Evolutionary conservation across 257 asterid species (phyloP), one percentile per base, ranked within the genome.

Genomic region (Orobanche coerulescens): DNA sequence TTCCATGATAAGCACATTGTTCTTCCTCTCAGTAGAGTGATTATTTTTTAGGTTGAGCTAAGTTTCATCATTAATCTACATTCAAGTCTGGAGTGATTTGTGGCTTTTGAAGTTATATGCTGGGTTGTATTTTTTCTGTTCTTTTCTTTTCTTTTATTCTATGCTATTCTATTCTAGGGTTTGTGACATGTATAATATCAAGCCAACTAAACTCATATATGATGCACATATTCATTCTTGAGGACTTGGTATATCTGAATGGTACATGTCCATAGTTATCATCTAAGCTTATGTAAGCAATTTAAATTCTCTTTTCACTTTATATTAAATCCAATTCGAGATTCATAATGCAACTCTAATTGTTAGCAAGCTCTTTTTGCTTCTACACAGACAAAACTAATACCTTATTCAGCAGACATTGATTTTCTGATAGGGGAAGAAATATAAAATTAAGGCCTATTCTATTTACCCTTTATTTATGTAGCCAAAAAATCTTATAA

Each of bases 281-380:
- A 30, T 69, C n/a, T n/a, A n/a, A n/a, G n/a, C 39, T 59, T 51
- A 19, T 15, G 16, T 23, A 22, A 51, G 50, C 58, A 58, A 58
- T 58, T 50, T 20, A 59, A 52, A n/a, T n/a, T n/a, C n/a, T n/a
- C 53, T 42, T 46, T 55, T 42, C 40, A 25, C 15, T 7, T 19
- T 48, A 1, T 15, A 13, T 39, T 28, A 31, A 26, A 57, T 58
- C 44, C 40, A 57, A 43, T 51, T 43, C 47, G 40, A 18, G 37
- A 71, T 64, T 61, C 39, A 1, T 22, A 16, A 40, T 36, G 16
- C 49, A 14, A 58, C 33, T 63, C 33, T 10, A 20, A 19, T 40
- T 68, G 31, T 31, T 14, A 20, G 55, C 47, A 9, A 12, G n/a
- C 64, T 70, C 30, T 46, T 62, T 55, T 36, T 53, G 4, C 36